Conservation (phyloP, 164 flowering plant genomes). For the grape (Vitis vinifera) region DNA sequence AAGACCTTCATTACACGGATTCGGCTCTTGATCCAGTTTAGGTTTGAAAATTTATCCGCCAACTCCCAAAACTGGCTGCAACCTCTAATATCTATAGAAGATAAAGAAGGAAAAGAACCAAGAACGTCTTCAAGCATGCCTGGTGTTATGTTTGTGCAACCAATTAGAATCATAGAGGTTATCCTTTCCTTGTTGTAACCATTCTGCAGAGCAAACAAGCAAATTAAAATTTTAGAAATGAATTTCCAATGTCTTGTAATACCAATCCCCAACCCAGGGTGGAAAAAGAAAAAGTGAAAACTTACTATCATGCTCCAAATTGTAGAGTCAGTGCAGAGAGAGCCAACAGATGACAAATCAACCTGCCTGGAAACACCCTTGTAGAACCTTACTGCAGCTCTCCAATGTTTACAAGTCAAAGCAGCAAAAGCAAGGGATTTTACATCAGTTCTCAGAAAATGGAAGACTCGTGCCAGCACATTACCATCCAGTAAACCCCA, state of each 20-base stretch:
- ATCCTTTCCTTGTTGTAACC: conserved; percentile 67
- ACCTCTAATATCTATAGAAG: conserved; percentile 73
- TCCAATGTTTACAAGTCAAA: conserved; percentile 88
- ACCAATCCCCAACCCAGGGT: neutral
- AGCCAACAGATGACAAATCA: conserved; percentile 68
- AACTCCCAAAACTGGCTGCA: conserved; percentile 77
- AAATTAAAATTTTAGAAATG: conserved; percentile 6
- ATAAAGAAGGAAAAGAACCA: conserved; percentile 52
- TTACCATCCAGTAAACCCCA: conserved; percentile 84
- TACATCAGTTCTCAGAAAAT: conserved; percentile 76
- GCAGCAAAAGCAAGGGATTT: conserved; percentile 75
- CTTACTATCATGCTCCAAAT: conserved; percentile 66
- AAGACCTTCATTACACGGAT: conserved; percentile 13
- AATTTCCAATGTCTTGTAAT: neutral
- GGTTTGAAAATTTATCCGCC: conserved; percentile 45
- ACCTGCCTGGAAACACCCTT: conserved; percentile 59
- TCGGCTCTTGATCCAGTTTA: conserved; percentile 60
- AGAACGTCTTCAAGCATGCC: conserved; percentile 67
- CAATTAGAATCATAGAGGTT: conserved; percentile 58
- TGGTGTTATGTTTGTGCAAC: conserved; percentile 71
- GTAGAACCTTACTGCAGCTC: conserved; percentile 62
- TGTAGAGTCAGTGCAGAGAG: conserved; percentile 62
- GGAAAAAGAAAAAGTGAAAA: conserved; percentile 2
- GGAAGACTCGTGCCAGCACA: conserved; percentile 76
- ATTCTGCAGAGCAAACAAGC: conserved; percentile 56